These are phyloP conservation scores for Xylaria longipes DNA, from an alignment of 495 filamentous ascomycete genomes.

Conservation along the genomic window DNA sequence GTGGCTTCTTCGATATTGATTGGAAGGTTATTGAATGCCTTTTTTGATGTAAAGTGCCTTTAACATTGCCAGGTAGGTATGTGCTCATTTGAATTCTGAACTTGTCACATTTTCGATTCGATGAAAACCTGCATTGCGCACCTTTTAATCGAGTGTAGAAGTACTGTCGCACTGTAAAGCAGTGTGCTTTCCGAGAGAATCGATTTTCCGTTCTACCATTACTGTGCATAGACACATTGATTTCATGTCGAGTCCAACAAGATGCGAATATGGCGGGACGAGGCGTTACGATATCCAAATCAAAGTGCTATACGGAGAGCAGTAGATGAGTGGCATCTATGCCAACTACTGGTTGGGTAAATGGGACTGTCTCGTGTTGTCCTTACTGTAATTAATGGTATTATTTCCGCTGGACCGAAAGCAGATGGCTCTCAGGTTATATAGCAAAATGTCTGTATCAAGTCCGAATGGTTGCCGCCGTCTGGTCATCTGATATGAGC, in stretches of 20 bases:
- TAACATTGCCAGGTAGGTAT: background rate
- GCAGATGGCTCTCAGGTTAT: too few relatives aligned
- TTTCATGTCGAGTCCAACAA: background rate
- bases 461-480: background rate
- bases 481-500: background rate
- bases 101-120: background rate
- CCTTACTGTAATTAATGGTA: background rate
- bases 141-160: background rate
- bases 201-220: background rate
- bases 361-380: background rate
- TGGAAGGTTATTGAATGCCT: background rate
- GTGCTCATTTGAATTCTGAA: background rate
- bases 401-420: background rate
- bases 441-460: background rate
- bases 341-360: background rate
- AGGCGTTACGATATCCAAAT: background rate
- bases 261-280: background rate
- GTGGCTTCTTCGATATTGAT: background rate
- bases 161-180: background rate
- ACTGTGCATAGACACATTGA: background rate
- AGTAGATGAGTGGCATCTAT: background rate
- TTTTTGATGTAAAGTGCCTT: background rate
- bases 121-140: background rate
- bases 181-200: background rate
- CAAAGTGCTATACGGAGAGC: background rate